Base-by-base conservation (phyloP, 2,329 filamentous ascomycete species). In the Akanthomyces uredinophilus region DNA sequence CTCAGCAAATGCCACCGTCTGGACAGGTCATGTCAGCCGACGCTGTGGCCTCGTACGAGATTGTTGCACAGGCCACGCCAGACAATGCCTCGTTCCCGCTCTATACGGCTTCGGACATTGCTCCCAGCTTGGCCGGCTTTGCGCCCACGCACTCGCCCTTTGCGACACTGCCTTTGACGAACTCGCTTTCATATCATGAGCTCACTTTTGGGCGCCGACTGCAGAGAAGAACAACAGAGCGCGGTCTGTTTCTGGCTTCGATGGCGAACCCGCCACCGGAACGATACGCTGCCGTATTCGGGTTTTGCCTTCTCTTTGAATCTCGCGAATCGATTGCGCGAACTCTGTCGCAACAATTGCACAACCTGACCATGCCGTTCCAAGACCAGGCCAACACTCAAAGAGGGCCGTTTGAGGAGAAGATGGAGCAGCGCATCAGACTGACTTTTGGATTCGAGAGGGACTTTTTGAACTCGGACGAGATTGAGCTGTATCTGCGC, bases 381-480 rank as follows among this genome's bases (percentile, higher is more conserved):
- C 60, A 62, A 20, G 54, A 56, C 10, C 57, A 60, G 32, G 44
- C 47, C 11, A 51, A 55, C n/a, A n/a, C 46, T 16, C 58, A 37
- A 24, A 35, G 18, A 8, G 57, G 52, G 7, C 57, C 57, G 14
- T 44, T 37, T 16, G 63, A 67, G 35, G 65, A 66, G 22, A 50
- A 56, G 29, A 56, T 61, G 57, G 76, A 79, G 43, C 69, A 73
- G 14, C 76, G 79, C 18, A 78, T 89, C 66, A 76, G 76, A 22
- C 80, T 83, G 65, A 80, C 79, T 44, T 72, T 87, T 1, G 88
- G 85, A 0, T 89, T 87, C 64, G 83, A 89, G 63, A 90, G 90
- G 5, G 84, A 90, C 56, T 95, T 91, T 79, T 90, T 89, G 67
- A 90, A 95, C 69, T 77, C 86, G 0, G 83, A 90, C 63, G 91